phyloP scores from a whole-genome alignment of 257 asterid genomes.

The Solanum peruvianum region DNA sequence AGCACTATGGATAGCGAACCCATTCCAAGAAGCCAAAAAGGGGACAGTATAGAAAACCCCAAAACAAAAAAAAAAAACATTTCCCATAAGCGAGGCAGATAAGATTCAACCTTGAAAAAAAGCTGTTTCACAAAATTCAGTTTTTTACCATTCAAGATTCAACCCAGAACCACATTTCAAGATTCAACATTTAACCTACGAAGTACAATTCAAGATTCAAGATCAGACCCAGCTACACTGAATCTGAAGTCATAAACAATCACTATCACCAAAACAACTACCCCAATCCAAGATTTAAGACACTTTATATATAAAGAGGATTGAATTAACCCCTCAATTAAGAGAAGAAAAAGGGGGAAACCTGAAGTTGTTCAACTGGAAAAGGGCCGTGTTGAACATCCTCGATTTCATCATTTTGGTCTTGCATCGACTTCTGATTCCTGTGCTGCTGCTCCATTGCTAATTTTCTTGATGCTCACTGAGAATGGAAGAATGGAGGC shows the following conservation, averaged over 20 bases:
- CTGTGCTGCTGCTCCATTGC: constrained; percentile 69
- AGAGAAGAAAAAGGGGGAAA: background rate
- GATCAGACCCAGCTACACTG: background rate
- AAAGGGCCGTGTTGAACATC: constrained; percentile 74
- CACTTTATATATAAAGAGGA: background rate
- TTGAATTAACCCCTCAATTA: background rate
- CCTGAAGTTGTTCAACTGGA: constrained; percentile 86
- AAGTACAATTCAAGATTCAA: background rate
- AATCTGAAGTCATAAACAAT: background rate
- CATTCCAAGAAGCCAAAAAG: background rate
- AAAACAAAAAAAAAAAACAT: background rate
- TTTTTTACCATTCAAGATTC: background rate
- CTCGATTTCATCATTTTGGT: constrained; percentile 46
- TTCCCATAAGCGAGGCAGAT: background rate
- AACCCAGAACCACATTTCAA: background rate
- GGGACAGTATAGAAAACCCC: background rate
- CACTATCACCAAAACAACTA: background rate
- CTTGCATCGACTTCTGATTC: constrained; percentile 32
- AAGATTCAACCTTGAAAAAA: background rate
- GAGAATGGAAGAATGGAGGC: background rate
- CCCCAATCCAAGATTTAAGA: background rate
- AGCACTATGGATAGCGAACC: background rate
- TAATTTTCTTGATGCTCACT: background rate
- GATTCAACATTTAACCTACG: background rate
- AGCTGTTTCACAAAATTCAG: background rate